These are phyloP conservation scores for Solanum chmielewskii DNA, from an alignment of 257 asterid genomes.

Conservation along the genomic window DNA sequence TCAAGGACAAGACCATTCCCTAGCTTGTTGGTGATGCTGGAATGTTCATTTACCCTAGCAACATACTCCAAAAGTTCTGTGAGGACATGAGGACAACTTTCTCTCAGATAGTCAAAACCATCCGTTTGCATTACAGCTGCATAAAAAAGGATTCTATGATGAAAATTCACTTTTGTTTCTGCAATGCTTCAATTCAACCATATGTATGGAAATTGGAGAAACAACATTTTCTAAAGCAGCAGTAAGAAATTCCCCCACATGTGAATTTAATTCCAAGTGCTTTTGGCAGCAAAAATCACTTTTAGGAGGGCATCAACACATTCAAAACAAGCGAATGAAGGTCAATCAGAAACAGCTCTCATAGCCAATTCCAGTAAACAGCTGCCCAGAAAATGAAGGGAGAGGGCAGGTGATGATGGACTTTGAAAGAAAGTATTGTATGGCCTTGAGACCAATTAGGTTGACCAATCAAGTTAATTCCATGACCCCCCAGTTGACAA, in stretches of 20 bases:
- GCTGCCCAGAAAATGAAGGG: neutral
- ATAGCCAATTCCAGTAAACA: neutral
- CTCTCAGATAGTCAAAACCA: slow-evolving; percentile 79
- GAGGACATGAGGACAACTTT: slow-evolving; percentile 80
- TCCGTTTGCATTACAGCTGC: slow-evolving; percentile 99
- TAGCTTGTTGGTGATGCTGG: slow-evolving; percentile 40
- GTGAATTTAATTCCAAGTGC: neutral
- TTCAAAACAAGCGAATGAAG: neutral
- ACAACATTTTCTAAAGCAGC: neutral
- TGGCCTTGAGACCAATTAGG: neutral
- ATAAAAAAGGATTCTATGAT: neutral
- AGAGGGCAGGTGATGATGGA: neutral
- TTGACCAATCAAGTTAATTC: neutral
- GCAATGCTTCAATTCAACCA: neutral
- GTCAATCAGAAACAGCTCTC: neutral
- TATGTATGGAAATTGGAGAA: neutral
- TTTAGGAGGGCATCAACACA: neutral
- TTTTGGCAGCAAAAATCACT: neutral
- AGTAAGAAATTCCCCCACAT: neutral
- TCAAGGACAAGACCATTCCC: slow-evolving; percentile 46
- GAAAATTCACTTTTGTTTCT: neutral
- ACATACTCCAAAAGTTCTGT: slow-evolving; percentile 80
- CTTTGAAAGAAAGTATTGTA: neutral
- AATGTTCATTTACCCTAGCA: slow-evolving; percentile 68
- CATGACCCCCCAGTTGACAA: neutral